phyloP scores from a whole-genome alignment of 2,329 filamentous ascomycete genomes.

The Paramyrothecium roridum region DNA sequence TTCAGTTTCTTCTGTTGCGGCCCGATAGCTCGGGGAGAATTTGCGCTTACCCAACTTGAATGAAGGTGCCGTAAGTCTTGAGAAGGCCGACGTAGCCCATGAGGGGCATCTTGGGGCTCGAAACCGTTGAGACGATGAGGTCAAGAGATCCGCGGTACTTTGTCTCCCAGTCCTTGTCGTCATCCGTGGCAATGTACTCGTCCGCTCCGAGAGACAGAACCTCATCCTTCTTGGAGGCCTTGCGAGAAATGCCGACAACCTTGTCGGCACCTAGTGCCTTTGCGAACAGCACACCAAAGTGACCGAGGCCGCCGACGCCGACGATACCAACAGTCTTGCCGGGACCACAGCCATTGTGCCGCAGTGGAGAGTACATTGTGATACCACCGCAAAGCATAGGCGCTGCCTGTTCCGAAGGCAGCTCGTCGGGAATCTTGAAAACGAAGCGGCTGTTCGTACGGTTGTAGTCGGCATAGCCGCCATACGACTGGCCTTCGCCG shows the following conservation, averaged over 20 bases:
- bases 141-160: constrained; percentile 47
- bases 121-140: constrained; percentile 55
- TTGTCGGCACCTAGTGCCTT: constrained; percentile 60
- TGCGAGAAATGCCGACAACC: constrained; percentile 53
- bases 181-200: constrained; percentile 29
- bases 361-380: constrained; percentile 60
- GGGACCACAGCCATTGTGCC: constrained; percentile 57
- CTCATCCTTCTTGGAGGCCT: constrained; percentile 46
- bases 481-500: constrained; percentile 34
- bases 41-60: constrained; percentile 50
- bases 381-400: constrained; percentile 70
- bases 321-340: constrained; percentile 64
- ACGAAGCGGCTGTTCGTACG: constrained; percentile 36
- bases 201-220: constrained; percentile 52
- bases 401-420: constrained; percentile 36
- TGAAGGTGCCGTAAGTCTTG: constrained; percentile 54
- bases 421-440: constrained; percentile 35
- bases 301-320: constrained; percentile 62
- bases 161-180: constrained; percentile 49
- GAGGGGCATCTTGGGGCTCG: constrained; percentile 50
- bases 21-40: not conserved
- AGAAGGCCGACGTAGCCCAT: constrained; percentile 56
- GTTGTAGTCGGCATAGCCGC: constrained; percentile 36
- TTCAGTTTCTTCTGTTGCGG: not conserved
- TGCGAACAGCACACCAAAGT: constrained; percentile 63